Conservation (phyloP, 139 green algal genomes). For the Chlamydomonas applanata region DNA sequence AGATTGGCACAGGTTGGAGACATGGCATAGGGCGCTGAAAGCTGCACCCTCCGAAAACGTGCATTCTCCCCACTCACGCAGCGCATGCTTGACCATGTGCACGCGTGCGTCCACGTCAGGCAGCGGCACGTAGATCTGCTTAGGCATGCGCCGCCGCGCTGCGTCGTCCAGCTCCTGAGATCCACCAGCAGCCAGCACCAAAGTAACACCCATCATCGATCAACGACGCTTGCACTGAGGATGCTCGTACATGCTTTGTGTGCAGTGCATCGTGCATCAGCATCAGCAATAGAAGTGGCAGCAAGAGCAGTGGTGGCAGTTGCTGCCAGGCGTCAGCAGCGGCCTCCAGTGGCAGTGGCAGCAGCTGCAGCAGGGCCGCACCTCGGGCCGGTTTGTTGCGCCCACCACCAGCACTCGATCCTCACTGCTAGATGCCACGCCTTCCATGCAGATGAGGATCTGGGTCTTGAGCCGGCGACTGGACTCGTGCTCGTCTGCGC, state of each 20-base stretch:
- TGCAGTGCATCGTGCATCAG: too few relatives aligned
- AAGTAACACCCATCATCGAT: too few relatives aligned
- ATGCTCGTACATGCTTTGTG: too few relatives aligned
- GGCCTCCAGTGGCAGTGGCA: too few relatives aligned
- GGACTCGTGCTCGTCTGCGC: conserved; percentile 89
- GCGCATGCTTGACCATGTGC: conserved; percentile 71
- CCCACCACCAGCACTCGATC: conserved; percentile 84
- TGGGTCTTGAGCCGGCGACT: conserved; percentile 96
- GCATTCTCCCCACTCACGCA: conserved; percentile 5
- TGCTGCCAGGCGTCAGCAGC: too few relatives aligned
- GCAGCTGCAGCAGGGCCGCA: too few relatives aligned
- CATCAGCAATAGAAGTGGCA: too few relatives aligned
- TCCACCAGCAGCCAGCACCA: too few relatives aligned
- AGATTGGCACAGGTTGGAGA: not conserved
- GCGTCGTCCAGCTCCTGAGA: conserved; percentile 96
- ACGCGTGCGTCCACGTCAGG: conserved; percentile 73
- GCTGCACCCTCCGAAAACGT: too few relatives aligned
- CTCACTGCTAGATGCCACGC: conserved; percentile 50
- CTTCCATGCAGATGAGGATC: conserved; percentile 97
- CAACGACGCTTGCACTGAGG: too few relatives aligned
- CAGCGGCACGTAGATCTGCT: conserved; percentile 98
- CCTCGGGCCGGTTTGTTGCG: conserved; percentile 91
- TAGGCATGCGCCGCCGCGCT: conserved; percentile 89
- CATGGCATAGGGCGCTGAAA: too few relatives aligned
- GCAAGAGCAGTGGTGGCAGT: too few relatives aligned